phyloP scores from a whole-genome alignment of 805 yeast genomes.

The Candida vaughaniae region DNA sequence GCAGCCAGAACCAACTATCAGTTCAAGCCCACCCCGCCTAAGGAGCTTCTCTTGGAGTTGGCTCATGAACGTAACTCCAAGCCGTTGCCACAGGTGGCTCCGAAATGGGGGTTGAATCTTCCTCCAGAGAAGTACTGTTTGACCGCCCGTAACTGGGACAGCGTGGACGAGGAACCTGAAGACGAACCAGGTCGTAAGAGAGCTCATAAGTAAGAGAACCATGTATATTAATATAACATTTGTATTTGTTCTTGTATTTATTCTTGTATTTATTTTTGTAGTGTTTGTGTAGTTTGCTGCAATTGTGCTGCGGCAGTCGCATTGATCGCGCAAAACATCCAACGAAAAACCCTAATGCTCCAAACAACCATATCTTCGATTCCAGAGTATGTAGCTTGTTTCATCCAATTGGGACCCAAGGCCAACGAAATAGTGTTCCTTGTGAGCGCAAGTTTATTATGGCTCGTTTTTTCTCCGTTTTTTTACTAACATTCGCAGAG shows the following conservation, averaged over 20 bases:
- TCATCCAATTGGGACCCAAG: not conserved
- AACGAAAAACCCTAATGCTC: conserved; percentile 27
- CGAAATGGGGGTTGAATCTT: conserved; percentile 85
- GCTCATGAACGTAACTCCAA: conserved; percentile 91
- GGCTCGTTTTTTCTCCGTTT: not conserved
- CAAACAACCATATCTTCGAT: conserved; percentile 37
- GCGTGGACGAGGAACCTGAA: conserved; percentile 23
- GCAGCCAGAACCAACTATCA: conserved; percentile 94
- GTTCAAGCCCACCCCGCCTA: conserved; percentile 92
- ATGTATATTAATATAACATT: not conserved
- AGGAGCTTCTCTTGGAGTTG: conserved; percentile 82
- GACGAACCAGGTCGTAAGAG: conserved; percentile 14
- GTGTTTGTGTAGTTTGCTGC: too few species aligned
- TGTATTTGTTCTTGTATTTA: too few species aligned
- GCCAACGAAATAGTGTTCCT: not conserved
- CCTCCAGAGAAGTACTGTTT: conserved; percentile 98
- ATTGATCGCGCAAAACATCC: not conserved
- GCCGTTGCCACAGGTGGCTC: conserved; percentile 87
- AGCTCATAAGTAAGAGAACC: not conserved
- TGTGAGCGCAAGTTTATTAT: not conserved
- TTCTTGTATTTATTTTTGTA: too few species aligned
- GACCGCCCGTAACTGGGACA: conserved; percentile 76
- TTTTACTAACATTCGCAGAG: conserved; percentile 19
- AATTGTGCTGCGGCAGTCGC: not conserved
- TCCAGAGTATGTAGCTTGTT: conserved; percentile 26